Evolutionary conservation across 441 rosid genomes (phyloP), one percentile per base, ranked within the genome.

Genomic region (Gossypium armourianum): DNA sequence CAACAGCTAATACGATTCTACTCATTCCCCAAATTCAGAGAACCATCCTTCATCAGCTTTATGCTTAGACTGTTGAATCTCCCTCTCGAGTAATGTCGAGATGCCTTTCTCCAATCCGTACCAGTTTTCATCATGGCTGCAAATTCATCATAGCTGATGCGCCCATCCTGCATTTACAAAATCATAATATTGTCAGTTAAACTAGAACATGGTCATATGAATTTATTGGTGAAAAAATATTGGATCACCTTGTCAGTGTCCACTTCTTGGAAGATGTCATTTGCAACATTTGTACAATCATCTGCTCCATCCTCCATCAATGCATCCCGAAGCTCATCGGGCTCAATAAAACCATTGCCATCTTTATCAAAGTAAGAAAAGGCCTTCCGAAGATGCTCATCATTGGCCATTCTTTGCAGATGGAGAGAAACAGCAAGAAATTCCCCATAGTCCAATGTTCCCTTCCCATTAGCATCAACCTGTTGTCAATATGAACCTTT

Each of bases 71-170:
- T 95, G 86, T 95, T 95, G 77, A 95, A 95, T 84, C 98, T 88
- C 70, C 97, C 99, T 80, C 99, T 89, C 0, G 99, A 95, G 81
- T 95, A 95, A 79, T 95, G 99, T 28, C 99, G 96, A 2, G 99
- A 95, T 12, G 97, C 99, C 78, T 95, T 95, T 79, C 99, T 90
- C 99, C 99, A 95, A 81, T 95, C 99, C 0, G 99, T 95, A 72
- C 99, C 99, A 0, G 97, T 90, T 82, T 87, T 95, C 99, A 95
- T 95, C 99, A 95, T 95, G 1, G 97, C 99, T 4, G 80, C 91
- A 67, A 95, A 95, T 84, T 95, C 99, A 57, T 92, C 95, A 13
- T 88, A 95, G 87, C 98, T 95, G 71, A 95, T 95, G 72, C 74
- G 80, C 26, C 99, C 99, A 54, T 95, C 99, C 99, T 95, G 86